phyloP scores from a whole-genome alignment of 805 yeast species.

The Pichia scutulata region DNA sequence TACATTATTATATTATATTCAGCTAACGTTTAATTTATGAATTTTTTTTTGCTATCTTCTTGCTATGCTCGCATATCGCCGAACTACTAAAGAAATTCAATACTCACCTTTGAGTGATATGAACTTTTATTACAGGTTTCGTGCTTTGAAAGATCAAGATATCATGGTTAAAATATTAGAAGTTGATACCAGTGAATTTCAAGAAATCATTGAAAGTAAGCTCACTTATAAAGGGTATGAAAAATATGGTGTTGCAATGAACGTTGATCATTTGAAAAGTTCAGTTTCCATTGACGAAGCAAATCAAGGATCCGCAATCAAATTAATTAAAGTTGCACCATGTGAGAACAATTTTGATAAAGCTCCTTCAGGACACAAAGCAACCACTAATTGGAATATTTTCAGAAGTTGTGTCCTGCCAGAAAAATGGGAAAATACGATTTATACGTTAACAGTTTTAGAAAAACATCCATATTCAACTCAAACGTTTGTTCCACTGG shows the following conservation, averaged over 20 bases:
- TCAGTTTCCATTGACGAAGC: slow-evolving; percentile 46
- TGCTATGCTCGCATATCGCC: background rate
- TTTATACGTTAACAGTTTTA: slow-evolving; percentile 55
- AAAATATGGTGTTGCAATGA: slow-evolving; percentile 67
- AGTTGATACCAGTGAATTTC: slow-evolving; percentile 1
- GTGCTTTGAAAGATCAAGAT: too few species aligned
- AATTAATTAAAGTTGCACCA: slow-evolving; percentile 66
- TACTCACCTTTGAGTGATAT: too few species aligned
- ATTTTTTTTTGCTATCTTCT: too few species aligned
- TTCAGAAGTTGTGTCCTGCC: slow-evolving; percentile 74
- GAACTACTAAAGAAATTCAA: background rate
- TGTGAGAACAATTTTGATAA: slow-evolving; percentile 42
- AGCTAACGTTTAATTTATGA: too few species aligned
- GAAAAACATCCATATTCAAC: slow-evolving; percentile 88
- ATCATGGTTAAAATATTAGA: slow-evolving; percentile 7
- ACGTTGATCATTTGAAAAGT: slow-evolving; percentile 65
- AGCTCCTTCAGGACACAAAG: slow-evolving; percentile 39
- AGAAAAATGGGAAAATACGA: slow-evolving; percentile 38
- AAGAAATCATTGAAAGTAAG: background rate
- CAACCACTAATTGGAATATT: slow-evolving; percentile 71
- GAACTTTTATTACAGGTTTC: too few species aligned
- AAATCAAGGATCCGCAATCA: slow-evolving; percentile 90
- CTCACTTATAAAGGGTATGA: slow-evolving; percentile 41
- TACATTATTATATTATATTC: too few species aligned
- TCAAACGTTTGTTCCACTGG: slow-evolving; percentile 91